Base-by-base conservation (phyloP, 148 eudicot species). In the Hydrangea macrophylla region DNA sequence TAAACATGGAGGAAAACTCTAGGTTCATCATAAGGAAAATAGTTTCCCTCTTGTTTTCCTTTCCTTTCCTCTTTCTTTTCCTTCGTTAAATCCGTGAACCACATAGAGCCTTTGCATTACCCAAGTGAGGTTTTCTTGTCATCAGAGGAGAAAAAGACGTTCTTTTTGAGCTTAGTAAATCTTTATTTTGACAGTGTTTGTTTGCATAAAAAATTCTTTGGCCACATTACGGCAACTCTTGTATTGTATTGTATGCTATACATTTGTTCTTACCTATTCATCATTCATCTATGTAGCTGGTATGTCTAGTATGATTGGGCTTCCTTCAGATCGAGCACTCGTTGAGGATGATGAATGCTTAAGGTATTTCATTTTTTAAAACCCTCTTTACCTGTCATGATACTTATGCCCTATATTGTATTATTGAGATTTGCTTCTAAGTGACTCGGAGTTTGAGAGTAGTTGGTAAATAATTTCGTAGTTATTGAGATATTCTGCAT, bases 311-410 rank as follows among this genome's bases (percentile, higher is more conserved):
- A 94, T 94, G 99, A 62, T 91, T 55, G 99, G 99, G 71, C 97
- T 94, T 64, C 96, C 99, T 64, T 82, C 97, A 58, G 99, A 94
- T 78, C 95, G 85, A 37, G 90, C 97, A 31, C 90, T 94, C 18
- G 86, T 81, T 31, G 90, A 88, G 57, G 99, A 94, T 74, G 93
- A 85, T 37, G 99, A 90, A 78, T 94, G 99, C 79, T 62, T 75
- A 70, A 84, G 99, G 99, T 94, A 64, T 65, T 67, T 45, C 53
- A 65, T 27, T 45, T 48, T 68, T 31, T 28, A 20, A 51, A 51
- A 39, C 11, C 54, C 33, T 53, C 12, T 33, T 33, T 13, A 53
- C 33, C 31, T 54, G 33, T 32, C 17, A 54, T 54, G n/a, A n/a
- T 54, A 18, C 60, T 54, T 13, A 20, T 65, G 44, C 8, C 40